A percentile compares a stretch with the other conserved stretches of the same genome.
These are phyloP conservation scores for Massarina eburnea DNA, from an alignment of 2,329 filamentous ascomycete genomes.

Conservation along the genomic window DNA sequence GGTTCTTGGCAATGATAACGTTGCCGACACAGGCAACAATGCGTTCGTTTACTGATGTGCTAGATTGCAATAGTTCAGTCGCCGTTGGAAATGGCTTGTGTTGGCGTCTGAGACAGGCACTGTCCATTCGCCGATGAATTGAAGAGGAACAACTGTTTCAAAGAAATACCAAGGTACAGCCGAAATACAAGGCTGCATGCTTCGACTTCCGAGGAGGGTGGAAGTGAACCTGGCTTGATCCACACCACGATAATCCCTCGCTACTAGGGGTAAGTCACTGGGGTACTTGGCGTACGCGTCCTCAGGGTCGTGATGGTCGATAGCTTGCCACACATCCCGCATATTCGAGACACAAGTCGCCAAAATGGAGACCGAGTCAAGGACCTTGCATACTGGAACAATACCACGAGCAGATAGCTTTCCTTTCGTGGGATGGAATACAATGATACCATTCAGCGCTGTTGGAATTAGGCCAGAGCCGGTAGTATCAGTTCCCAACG, in stretches of 20 bases:
- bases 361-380: constrained; percentile 58
- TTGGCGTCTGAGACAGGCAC: neutral
- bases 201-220: constrained; percentile 30
- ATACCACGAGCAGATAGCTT: constrained; percentile 50
- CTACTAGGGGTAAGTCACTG: constrained; percentile 26
- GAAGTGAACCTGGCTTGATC: constrained; percentile 43
- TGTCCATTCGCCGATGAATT: neutral
- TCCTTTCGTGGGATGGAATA: constrained; percentile 49
- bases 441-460: constrained; percentile 53
- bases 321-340: constrained; percentile 49
- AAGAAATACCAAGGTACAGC: constrained; percentile 46
- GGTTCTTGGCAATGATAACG: too few relatives aligned
- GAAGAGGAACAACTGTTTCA: constrained; percentile 14
- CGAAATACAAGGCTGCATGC: constrained; percentile 37
- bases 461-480: constrained; percentile 53
- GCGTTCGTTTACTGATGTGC: constrained; percentile 57
- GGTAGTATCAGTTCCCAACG: constrained; percentile 56
- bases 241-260: constrained; percentile 13
- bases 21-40: constrained; percentile 35
- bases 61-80: constrained; percentile 55
- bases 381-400: constrained; percentile 54
- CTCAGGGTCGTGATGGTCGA: constrained; percentile 46
- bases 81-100: constrained; percentile 48
- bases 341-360: constrained; percentile 50
- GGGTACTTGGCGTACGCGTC: constrained; percentile 53